phyloP scores from a whole-genome alignment of 306 rosid genomes.

The Trifolium dubium region DNA sequence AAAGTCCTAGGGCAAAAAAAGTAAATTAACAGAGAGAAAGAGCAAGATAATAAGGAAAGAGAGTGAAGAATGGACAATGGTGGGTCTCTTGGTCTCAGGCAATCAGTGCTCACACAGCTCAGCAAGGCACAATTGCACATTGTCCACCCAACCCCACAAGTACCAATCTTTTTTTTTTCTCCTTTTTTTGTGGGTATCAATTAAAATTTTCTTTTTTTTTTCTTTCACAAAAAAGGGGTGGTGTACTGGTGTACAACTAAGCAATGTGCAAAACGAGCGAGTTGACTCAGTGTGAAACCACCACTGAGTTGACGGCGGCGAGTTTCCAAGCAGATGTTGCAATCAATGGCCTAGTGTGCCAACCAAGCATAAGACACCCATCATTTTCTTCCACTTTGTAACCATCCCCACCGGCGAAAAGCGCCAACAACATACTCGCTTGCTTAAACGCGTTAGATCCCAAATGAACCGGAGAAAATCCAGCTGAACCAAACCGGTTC shows the following conservation, averaged over 20 bases:
- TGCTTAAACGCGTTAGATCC: slow-evolving; percentile 96
- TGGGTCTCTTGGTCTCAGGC: slow-evolving; percentile 60
- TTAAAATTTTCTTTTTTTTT: background rate
- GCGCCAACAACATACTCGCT: slow-evolving; percentile 79
- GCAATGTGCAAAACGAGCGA: background rate
- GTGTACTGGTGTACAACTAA: background rate
- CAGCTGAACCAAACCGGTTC: slow-evolving; percentile 61
- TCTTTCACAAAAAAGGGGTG: background rate
- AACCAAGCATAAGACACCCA: slow-evolving; percentile 79
- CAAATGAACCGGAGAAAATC: slow-evolving; percentile 69
- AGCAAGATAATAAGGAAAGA: background rate
- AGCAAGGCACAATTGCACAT: slow-evolving; percentile 54
- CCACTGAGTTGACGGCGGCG: slow-evolving; percentile 23
- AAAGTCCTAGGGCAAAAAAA: slow-evolving; percentile 30
- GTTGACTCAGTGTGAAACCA: slow-evolving; percentile 56
- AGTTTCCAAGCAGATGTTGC: slow-evolving; percentile 91
- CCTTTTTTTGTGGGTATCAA: slow-evolving; percentile 30
- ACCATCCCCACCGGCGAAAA: slow-evolving; percentile 84
- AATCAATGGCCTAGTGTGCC: slow-evolving; percentile 92
- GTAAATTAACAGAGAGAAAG: slow-evolving; percentile 35
- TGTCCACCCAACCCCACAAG: slow-evolving; percentile 52
- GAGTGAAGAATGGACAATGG: slow-evolving; percentile 46
- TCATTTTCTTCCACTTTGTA: slow-evolving; percentile 81
- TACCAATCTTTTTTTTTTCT: slow-evolving; percentile 18
- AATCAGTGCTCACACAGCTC: slow-evolving; percentile 61